Percentiles rank a stretch among this genome's conserved stretches.
These are phyloP conservation scores for Peronospora belbahrii DNA, from an alignment of 352 stramenopile species.

Conservation along the genomic window DNA sequence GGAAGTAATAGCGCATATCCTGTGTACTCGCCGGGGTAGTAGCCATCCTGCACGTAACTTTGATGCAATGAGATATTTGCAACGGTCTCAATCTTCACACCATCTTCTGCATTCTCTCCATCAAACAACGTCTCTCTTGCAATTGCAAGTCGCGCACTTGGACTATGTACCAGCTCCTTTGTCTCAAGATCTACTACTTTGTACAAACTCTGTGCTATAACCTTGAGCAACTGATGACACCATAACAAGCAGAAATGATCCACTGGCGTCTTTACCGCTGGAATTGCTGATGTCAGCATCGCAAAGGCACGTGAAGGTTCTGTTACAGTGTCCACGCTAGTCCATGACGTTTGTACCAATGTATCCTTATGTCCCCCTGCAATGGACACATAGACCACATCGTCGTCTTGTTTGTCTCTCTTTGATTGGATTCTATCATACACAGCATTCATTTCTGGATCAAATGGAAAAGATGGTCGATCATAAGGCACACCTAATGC, in stretches of 20 bases:
- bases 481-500: constrained; percentile 60
- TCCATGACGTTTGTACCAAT: constrained; percentile 51
- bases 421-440: constrained; percentile 43
- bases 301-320: constrained; percentile 30
- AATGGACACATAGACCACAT: constrained; percentile 63
- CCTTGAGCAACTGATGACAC: constrained; percentile 75
- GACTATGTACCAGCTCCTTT: constrained; percentile 34
- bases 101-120: not conserved
- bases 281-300: constrained; percentile 50
- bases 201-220: constrained; percentile 53
- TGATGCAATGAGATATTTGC: constrained; percentile 33
- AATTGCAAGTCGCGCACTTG: constrained; percentile 33
- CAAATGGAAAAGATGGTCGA: constrained; percentile 49
- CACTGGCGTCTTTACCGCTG: constrained; percentile 49
- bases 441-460: constrained; percentile 50
- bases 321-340: constrained; percentile 24
- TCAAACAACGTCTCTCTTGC: constrained; percentile 39
- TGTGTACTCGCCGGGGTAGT: constrained; percentile 41
- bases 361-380: constrained; percentile 76
- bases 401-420: constrained; percentile 13
- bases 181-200: constrained; percentile 47
- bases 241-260: constrained; percentile 81
- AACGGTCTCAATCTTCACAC: constrained; percentile 7
- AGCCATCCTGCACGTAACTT: constrained; percentile 42
- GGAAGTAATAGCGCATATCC: constrained; percentile 40